These are phyloP conservation scores for Leucaena leucocephala DNA, from an alignment of 306 rosid species.

Conservation along the genomic window DNA sequence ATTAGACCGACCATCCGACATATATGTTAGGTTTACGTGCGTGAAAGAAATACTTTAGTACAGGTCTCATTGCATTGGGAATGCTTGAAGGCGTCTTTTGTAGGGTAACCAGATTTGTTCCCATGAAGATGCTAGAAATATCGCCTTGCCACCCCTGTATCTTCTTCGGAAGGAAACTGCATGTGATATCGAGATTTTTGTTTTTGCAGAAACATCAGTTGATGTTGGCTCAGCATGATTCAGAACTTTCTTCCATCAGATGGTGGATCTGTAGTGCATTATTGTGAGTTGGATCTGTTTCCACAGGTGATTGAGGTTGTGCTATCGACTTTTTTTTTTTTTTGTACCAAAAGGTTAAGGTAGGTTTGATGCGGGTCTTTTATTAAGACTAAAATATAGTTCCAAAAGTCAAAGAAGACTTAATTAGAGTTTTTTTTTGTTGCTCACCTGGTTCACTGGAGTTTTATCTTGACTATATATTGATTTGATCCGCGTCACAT, in stretches of 20 bases:
- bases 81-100: not conserved
- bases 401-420: too few relatives aligned
- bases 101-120: not conserved
- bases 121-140: not conserved
- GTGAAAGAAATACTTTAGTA: not conserved
- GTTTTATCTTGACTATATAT: too few relatives aligned
- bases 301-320: not conserved
- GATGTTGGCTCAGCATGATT: not conserved
- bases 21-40: not conserved
- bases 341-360: too few relatives aligned
- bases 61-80: not conserved
- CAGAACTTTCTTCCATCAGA: not conserved
- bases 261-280: not conserved
- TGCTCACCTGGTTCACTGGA: too few relatives aligned
- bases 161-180: not conserved
- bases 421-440: too few relatives aligned
- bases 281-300: not conserved
- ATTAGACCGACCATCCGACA: not conserved
- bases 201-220: too few relatives aligned
- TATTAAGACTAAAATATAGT: too few relatives aligned
- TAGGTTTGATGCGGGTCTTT: too few relatives aligned
- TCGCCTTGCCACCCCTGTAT: not conserved
- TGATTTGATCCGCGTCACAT: too few relatives aligned
- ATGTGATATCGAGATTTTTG: not conserved
- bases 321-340: not conserved